A percentile compares a stretch with the other conserved stretches of the same genome.
These are phyloP conservation scores for Rhodocollybia butyracea DNA, from an alignment of 768 basidiomycete species.

Conservation along the genomic window DNA sequence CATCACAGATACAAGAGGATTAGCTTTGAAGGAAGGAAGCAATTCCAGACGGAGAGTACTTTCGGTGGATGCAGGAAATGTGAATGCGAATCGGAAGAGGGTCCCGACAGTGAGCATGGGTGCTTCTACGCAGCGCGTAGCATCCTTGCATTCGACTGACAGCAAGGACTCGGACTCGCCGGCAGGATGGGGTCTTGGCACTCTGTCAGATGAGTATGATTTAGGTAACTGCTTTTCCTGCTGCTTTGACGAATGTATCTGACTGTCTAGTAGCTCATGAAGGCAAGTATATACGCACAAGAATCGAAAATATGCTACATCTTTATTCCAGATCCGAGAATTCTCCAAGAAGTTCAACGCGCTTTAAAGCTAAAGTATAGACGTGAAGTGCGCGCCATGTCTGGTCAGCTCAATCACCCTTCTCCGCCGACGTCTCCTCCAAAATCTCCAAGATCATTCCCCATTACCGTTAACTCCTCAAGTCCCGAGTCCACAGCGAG, in stretches of 20 bases:
- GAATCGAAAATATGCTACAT: neutral
- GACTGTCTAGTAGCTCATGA: slow-evolving; percentile 53
- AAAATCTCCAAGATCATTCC: neutral
- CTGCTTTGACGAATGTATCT: slow-evolving; percentile 11
- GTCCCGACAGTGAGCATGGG: slow-evolving; percentile 1
- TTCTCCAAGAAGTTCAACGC: slow-evolving; percentile 77
- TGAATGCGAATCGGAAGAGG: neutral
- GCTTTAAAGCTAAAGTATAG: slow-evolving; percentile 72
- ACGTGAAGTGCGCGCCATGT: slow-evolving; percentile 60
- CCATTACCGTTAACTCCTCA: neutral
- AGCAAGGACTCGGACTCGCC: slow-evolving; percentile 1
- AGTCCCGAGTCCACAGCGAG: neutral
- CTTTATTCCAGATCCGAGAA: slow-evolving; percentile 58
- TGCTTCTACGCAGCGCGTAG: neutral
- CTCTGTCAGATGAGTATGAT: slow-evolving; percentile 73
- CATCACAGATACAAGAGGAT: neutral
- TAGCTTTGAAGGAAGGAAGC: neutral
- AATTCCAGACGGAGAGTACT: neutral
- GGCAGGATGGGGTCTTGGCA: neutral
- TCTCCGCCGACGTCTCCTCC: slow-evolving; percentile 1
- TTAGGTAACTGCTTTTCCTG: slow-evolving; percentile 48
- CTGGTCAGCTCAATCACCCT: slow-evolving; percentile 19
- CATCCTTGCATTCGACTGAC: neutral
- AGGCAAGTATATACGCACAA: slow-evolving; percentile 36
- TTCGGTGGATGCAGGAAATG: slow-evolving; percentile 4